Evolutionary conservation across 345 rosid genomes (phyloP).

Genomic region (Triadica sebifera): DNA sequence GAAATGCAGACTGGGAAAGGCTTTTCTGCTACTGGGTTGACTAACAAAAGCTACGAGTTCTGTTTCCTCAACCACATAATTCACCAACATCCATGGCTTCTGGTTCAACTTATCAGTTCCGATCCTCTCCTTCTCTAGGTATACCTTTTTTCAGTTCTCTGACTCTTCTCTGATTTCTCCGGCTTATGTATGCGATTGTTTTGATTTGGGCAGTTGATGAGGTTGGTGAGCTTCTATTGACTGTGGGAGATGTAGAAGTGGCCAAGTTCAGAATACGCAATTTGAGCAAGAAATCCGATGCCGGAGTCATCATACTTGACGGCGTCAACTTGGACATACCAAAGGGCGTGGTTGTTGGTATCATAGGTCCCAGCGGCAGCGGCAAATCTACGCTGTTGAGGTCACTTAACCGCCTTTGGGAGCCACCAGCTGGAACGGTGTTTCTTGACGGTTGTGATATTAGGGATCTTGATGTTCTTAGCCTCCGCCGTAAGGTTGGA

Average conservation of each 20-base stretch:
- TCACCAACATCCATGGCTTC: neutral
- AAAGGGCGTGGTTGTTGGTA: slow-evolving; percentile 61
- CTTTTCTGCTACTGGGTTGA: neutral
- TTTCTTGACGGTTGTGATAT: slow-evolving; percentile 73
- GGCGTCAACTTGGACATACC: slow-evolving; percentile 58
- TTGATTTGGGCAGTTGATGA: neutral
- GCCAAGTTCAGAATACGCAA: slow-evolving; percentile 49
- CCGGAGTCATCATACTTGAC: slow-evolving; percentile 47
- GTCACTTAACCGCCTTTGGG: slow-evolving; percentile 87
- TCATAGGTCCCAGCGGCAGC: slow-evolving; percentile 94
- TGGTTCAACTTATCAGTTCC: neutral
- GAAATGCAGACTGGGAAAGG: neutral
- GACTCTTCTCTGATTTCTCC: neutral
- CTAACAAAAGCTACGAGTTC: neutral
- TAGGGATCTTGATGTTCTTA: slow-evolving; percentile 54
- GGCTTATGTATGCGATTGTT: neutral
- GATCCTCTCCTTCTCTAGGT: neutral
- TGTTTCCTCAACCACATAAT: neutral
- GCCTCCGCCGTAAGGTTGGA: slow-evolving; percentile 81
- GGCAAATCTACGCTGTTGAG: slow-evolving; percentile 84
- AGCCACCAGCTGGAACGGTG: slow-evolving; percentile 63
- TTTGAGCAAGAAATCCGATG: slow-evolving; percentile 46
- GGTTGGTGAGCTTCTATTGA: slow-evolving; percentile 36
- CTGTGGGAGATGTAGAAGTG: slow-evolving; percentile 19
- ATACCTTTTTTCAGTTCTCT: neutral